A percentile compares a stretch with the other conserved stretches of the same genome.
Conservation (phyloP, 2,329 filamentous ascomycete species). For the Emydomyces testavorans region DNA sequence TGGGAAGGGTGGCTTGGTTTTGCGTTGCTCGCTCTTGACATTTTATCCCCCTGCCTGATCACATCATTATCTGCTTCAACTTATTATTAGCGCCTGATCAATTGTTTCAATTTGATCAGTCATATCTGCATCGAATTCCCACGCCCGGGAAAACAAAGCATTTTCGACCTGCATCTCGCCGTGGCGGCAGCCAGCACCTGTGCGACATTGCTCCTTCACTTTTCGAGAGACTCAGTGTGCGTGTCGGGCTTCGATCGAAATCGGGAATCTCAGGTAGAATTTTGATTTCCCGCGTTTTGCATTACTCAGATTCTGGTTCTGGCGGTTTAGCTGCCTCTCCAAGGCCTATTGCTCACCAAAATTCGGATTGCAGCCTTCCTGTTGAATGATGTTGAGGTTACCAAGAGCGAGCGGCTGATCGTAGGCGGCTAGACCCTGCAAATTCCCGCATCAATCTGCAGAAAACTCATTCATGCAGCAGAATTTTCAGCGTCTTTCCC, state of each 20-base stretch:
- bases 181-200: constrained; percentile 5
- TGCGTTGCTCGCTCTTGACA: constrained; percentile 3
- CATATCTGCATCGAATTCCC: constrained; percentile 11
- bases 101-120: constrained; percentile 13
- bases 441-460: constrained; percentile 13
- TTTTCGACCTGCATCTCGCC: constrained; percentile 5
- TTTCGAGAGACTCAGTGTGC: background rate
- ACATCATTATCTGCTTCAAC: constrained; percentile 6
- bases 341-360: background rate
- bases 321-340: background rate
- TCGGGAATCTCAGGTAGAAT: background rate
- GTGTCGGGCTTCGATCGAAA: background rate
- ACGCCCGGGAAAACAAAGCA: constrained; percentile 6
- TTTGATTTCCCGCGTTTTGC: background rate
- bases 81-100: constrained; percentile 8
- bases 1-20: too few species aligned
- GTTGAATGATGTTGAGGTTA: background rate
- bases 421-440: constrained; percentile 15
- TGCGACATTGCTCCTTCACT: constrained; percentile 1
- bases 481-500: constrained; percentile 5
- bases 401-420: constrained; percentile 10
- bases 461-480: constrained; percentile 3
- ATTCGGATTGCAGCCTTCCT: background rate
- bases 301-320: background rate
- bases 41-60: background rate